A percentile compares a stretch with the other conserved stretches of the same genome.
Evolutionary conservation across 2,329 filamentous ascomycete genomes (phyloP).

Genomic region (Exophiala lecanii-corni): DNA sequence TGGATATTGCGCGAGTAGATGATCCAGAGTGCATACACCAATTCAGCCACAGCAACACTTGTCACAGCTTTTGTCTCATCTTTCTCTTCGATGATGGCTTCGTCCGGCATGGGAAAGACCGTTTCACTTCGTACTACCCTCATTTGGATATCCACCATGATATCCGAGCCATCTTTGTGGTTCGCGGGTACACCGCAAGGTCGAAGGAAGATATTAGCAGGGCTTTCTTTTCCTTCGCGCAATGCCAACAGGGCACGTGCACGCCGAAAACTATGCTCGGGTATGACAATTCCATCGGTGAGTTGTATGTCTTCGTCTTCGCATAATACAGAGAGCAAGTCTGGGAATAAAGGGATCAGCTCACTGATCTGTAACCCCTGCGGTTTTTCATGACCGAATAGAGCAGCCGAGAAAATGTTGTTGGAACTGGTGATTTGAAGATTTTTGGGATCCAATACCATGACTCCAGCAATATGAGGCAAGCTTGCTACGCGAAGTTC

Average conservation of each 20-base stretch:
- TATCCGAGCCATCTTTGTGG: conserved; percentile 84
- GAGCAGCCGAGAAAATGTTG: conserved; percentile 83
- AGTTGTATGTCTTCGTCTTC: conserved; percentile 82
- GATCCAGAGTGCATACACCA: conserved; percentile 94
- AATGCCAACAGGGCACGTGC: conserved; percentile 80
- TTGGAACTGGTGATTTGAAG: conserved; percentile 88
- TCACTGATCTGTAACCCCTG: conserved; percentile 75
- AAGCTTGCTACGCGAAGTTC: conserved; percentile 87
- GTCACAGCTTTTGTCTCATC: conserved; percentile 48
- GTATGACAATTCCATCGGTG: conserved; percentile 90
- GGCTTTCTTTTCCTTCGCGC: conserved; percentile 75
- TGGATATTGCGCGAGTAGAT: conserved; percentile 94
- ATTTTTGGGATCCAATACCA: conserved; percentile 76
- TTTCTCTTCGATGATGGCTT: conserved; percentile 61
- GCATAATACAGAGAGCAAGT: conserved; percentile 71
- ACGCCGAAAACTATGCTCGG: conserved; percentile 90
- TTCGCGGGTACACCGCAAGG: conserved; percentile 79
- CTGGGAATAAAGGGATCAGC: conserved; percentile 82
- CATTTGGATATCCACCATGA: conserved; percentile 95
- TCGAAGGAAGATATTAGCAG: conserved; percentile 70
- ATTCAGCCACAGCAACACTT: conserved; percentile 58
- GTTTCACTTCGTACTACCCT: conserved; percentile 88
- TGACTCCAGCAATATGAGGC: conserved; percentile 93
- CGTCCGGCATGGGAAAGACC: conserved; percentile 53
- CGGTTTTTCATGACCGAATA: conserved; percentile 84